A percentile compares a stretch with the other conserved stretches of the same genome.
Conservation (phyloP, 768 basidiomycete genomes). For the Trametes punicea region DNA sequence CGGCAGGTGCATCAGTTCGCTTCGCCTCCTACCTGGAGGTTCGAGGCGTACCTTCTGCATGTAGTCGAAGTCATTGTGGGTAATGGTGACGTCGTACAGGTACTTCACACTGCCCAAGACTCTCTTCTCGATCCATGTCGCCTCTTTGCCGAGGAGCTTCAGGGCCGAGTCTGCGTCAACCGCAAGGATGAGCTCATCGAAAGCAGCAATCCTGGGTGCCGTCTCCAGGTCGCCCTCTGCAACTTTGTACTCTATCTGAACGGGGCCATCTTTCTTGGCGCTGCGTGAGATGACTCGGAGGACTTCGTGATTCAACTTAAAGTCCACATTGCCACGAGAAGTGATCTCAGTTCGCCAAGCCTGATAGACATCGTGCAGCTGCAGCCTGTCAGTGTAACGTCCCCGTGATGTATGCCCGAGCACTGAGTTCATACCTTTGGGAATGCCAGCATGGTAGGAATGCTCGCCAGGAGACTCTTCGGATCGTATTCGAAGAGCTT, state of each 20-base stretch:
- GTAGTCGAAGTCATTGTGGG: slow-evolving; percentile 45
- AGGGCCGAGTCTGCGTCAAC: slow-evolving; percentile 43
- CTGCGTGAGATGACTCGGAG: slow-evolving; percentile 24
- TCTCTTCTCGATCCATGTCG: slow-evolving; percentile 36
- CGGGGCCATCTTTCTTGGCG: slow-evolving; percentile 18
- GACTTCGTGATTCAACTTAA: slow-evolving; percentile 29
- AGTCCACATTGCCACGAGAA: slow-evolving; percentile 27
- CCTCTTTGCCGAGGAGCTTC: slow-evolving; percentile 38
- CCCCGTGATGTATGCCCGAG: too few species aligned
- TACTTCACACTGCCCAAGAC: slow-evolving; percentile 46
- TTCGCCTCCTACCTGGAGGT: too few species aligned
- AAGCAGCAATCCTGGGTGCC: slow-evolving; percentile 28
- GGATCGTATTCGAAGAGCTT: slow-evolving; percentile 33
- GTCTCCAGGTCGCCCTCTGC: slow-evolving; percentile 12
- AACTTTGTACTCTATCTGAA: slow-evolving; percentile 25
- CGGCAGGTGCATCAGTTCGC: not conserved
- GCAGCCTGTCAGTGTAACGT: too few species aligned
- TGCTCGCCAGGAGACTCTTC: slow-evolving; percentile 32
- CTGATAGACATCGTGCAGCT: slow-evolving; percentile 31
- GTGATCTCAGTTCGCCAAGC: slow-evolving; percentile 29
- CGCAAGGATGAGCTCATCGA: slow-evolving; percentile 45
- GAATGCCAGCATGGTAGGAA: slow-evolving; percentile 38
- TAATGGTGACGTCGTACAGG: slow-evolving; percentile 47
- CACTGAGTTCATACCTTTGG: too few species aligned
- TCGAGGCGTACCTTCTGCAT: slow-evolving; percentile 40